A percentile compares a stretch with the other conserved stretches of the same genome.
Conservation (phyloP, 192 early-diverging fungal genomes). For the Chytriomyces hyalinus region DNA sequence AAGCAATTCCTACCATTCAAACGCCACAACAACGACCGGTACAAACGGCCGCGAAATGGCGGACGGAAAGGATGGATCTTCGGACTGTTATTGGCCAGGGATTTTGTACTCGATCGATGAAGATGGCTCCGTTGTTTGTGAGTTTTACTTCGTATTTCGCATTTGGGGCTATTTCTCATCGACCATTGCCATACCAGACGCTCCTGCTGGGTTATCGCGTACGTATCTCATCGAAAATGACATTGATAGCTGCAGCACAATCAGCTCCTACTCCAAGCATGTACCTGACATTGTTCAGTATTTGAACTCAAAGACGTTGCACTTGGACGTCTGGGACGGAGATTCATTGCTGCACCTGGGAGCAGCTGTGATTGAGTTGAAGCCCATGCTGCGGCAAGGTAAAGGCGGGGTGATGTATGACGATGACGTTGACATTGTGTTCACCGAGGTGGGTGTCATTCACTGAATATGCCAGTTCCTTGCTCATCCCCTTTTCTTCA, state of each 20-base stretch:
- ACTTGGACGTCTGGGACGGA: slow-evolving; percentile 54
- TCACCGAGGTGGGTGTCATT: slow-evolving; percentile 28
- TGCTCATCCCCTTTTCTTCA: background rate
- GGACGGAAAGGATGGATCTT: slow-evolving; percentile 9
- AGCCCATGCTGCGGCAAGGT: slow-evolving; percentile 39
- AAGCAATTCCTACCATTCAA: slow-evolving; percentile 27
- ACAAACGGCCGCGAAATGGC: background rate
- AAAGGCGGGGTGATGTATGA: slow-evolving; percentile 37
- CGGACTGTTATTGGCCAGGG: slow-evolving; percentile 43
- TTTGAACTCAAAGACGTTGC: slow-evolving; percentile 25
- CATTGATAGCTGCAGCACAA: slow-evolving; percentile 22
- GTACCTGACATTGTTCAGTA: slow-evolving; percentile 35
- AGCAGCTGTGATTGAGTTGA: slow-evolving; percentile 39
- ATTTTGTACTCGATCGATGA: slow-evolving; percentile 44
- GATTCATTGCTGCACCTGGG: slow-evolving; percentile 51
- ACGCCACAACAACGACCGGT: background rate
- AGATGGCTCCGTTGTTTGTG: slow-evolving; percentile 37
- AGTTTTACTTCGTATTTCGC: background rate
- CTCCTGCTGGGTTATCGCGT: slow-evolving; percentile 32
- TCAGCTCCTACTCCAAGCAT: slow-evolving; percentile 15
- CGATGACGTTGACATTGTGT: slow-evolving; percentile 51
- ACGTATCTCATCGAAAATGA: slow-evolving; percentile 35
- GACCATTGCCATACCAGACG: slow-evolving; percentile 15
- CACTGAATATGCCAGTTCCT: background rate
- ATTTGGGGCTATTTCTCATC: background rate